phyloP scores from a whole-genome alignment of 257 asterid genomes.

The Nicotiana otophora region DNA sequence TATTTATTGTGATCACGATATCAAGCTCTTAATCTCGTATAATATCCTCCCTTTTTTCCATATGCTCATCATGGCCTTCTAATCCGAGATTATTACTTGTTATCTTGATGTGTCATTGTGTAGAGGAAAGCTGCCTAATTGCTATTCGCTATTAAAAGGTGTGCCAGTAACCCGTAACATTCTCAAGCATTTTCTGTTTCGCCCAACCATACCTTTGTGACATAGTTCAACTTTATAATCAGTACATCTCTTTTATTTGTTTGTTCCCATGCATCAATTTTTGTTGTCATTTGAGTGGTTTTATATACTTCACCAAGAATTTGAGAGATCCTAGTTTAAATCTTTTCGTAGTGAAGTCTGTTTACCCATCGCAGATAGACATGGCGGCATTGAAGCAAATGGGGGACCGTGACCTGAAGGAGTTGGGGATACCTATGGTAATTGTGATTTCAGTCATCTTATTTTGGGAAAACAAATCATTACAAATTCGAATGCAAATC shows the following conservation, averaged over 20 bases:
- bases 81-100: not conserved
- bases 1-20: not conserved
- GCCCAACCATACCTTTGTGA: not conserved
- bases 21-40: not conserved
- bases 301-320: not conserved
- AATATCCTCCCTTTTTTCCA: not conserved
- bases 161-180: not conserved
- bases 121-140: not conserved
- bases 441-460: not conserved
- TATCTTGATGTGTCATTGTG: not conserved
- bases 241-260: not conserved
- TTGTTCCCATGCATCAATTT: not conserved
- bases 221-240: not conserved
- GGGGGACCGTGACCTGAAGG: slow-evolving; percentile 67
- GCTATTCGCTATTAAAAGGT: not conserved
- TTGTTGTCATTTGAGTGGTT: not conserved
- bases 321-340: not conserved
- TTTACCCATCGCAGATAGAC: slow-evolving; percentile 48
- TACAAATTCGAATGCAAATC: not conserved
- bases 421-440: slow-evolving; percentile 82
- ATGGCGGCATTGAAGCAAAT: slow-evolving; percentile 67
- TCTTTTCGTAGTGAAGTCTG: not conserved
- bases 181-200: not conserved
- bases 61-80: not conserved
- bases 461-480: not conserved